Evolutionary conservation across 257 asterid species (phyloP).

Genomic region (Solanum tarijense): DNA sequence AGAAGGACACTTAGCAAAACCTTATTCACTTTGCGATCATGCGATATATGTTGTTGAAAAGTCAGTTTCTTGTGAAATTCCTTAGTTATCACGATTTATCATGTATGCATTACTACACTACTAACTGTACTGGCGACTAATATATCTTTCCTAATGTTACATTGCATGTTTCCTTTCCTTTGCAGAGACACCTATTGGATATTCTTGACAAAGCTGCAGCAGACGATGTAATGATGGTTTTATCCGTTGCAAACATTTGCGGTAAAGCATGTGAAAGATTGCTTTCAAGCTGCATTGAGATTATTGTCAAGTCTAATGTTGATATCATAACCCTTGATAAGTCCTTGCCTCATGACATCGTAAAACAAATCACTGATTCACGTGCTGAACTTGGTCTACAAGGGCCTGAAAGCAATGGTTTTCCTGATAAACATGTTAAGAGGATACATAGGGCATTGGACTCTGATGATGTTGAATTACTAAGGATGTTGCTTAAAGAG

Average conservation of each 20-base stretch:
- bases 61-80: not conserved
- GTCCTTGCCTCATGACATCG: conserved; percentile 57
- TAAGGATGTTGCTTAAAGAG: conserved; percentile 82
- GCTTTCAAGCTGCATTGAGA: conserved; percentile 49
- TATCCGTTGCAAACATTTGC: conserved; percentile 62
- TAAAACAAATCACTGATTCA: conserved; percentile 44
- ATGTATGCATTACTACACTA: not conserved
- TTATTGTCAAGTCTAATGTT: conserved; percentile 74
- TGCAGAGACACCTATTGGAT: conserved; percentile 59
- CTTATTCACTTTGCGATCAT: not conserved
- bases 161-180: conserved; percentile 5
- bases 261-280: conserved; percentile 44
- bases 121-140: not conserved
- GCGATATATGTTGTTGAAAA: not conserved
- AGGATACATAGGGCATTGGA: conserved; percentile 91
- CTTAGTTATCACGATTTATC: not conserved
- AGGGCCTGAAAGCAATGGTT: conserved; percentile 29
- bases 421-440: conserved; percentile 77
- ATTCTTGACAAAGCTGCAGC: conserved; percentile 64
- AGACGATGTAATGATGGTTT: conserved; percentile 66
- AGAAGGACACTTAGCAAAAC: not conserved
- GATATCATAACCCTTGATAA: conserved; percentile 74
- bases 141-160: not conserved
- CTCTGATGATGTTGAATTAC: conserved; percentile 89
- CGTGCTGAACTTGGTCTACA: conserved; percentile 48